phyloP scores from a whole-genome alignment of 805 yeast species.

The Hanseniaspora osmophila region DNA sequence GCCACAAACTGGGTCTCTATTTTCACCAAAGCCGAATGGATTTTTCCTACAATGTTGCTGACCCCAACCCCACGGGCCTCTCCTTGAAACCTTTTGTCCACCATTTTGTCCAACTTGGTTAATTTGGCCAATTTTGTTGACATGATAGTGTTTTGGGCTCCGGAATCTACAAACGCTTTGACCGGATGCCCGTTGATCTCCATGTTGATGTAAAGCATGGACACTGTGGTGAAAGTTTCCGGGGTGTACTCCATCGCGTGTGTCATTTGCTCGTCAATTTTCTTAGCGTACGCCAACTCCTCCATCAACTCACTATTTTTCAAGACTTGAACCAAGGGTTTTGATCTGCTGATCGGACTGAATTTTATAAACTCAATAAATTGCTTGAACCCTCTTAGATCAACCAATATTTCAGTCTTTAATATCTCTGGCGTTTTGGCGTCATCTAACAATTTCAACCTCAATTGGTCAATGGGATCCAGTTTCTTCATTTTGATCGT shows the following conservation, averaged over 20 bases:
- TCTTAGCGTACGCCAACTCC: constrained; percentile 33
- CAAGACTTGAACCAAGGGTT: constrained; percentile 3
- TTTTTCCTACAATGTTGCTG: constrained; percentile 61
- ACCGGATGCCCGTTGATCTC: constrained; percentile 69
- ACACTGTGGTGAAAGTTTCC: constrained; percentile 70
- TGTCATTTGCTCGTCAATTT: constrained; percentile 65
- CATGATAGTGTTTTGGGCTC: constrained; percentile 84
- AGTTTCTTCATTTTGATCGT: constrained; percentile 23
- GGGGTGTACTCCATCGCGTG: constrained; percentile 81
- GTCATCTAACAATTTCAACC: constrained; percentile 3
- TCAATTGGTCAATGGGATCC: constrained; percentile 5
- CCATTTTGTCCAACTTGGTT: constrained; percentile 53
- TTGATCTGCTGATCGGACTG: neutral
- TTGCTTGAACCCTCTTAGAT: constrained; percentile 1
- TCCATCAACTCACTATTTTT: constrained; percentile 1
- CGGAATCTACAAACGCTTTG: constrained; percentile 91
- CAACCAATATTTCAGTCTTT: constrained; percentile 3
- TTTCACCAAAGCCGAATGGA: constrained; percentile 77
- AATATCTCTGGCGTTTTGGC: constrained; percentile 3
- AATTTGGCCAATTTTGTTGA: constrained; percentile 63
- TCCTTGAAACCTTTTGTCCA: constrained; percentile 71
- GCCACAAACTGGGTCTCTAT: constrained; percentile 54
- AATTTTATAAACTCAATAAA: constrained; percentile 6
- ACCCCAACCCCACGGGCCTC: constrained; percentile 86
- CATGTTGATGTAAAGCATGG: constrained; percentile 69